A percentile compares a stretch with the other conserved stretches of the same genome.
Conservation (phyloP, 495 filamentous ascomycete genomes). For the Annulohypoxylon bovei region DNA sequence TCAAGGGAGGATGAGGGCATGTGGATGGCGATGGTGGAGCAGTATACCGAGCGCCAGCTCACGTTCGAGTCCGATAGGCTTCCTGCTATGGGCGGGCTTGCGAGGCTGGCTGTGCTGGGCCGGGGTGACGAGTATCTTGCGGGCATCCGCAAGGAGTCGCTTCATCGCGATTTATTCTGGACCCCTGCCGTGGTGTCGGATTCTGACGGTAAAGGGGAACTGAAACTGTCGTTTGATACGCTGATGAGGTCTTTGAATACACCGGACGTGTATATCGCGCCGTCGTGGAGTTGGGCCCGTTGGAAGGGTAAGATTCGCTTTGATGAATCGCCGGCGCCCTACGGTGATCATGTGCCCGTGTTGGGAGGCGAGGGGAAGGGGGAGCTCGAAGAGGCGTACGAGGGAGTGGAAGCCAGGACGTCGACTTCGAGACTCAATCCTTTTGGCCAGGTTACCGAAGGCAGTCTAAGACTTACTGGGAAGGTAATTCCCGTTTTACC, state of each 20-base stretch:
- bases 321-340: not conserved
- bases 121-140: not conserved
- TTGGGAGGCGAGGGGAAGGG: not conserved
- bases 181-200: not conserved
- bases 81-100: not conserved
- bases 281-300: constrained; percentile 1
- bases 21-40: constrained; percentile 7
- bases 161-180: constrained; percentile 7
- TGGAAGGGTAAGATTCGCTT: not conserved
- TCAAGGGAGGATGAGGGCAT: not conserved
- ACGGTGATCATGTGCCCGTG: constrained; percentile 1
- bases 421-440: not conserved
- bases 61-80: constrained; percentile 3
- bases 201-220: too few species aligned
- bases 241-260: not conserved
- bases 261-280: not conserved
- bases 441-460: not conserved
- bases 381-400: not conserved
- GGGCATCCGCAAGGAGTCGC: not conserved
- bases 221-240: not conserved
- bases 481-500: not conserved
- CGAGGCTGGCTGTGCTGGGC: not conserved
- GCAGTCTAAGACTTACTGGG: not conserved
- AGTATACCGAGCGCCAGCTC: not conserved
- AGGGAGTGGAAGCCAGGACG: not conserved